phyloP scores from a whole-genome alignment of 2,329 filamentous ascomycete genomes.

The Botrytis deweyae region DNA sequence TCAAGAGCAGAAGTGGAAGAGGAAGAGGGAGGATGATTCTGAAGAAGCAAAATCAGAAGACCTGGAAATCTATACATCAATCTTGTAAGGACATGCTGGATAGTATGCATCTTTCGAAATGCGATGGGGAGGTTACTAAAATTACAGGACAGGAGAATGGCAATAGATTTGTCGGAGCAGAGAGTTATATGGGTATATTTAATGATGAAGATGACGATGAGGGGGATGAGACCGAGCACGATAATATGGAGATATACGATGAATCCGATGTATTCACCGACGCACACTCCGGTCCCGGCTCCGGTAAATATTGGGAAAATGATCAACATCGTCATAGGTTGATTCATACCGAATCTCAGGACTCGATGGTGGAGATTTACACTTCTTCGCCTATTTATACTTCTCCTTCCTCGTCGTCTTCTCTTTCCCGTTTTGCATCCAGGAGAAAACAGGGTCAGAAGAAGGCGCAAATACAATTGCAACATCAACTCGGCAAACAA shows the following conservation, averaged over 20 bases:
- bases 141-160: neutral
- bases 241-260: neutral
- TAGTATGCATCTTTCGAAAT: neutral
- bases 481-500: no score
- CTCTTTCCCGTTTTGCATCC: no score
- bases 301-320: neutral
- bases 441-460: no score
- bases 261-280: neutral
- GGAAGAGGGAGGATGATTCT: neutral
- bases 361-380: neutral
- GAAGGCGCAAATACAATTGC: no score
- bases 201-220: neutral
- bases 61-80: neutral
- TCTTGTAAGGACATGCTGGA: neutral
- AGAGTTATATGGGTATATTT: neutral
- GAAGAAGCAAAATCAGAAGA: neutral
- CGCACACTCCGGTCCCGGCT: rapidly evolving
- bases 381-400: neutral
- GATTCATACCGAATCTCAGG: neutral
- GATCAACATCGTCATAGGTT: neutral
- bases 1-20: neutral
- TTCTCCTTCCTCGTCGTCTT: neutral
- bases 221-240: neutral
- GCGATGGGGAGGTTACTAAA: neutral
- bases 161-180: neutral